Evolutionary conservation across 352 stramenopile genomes (phyloP).

Genomic region (Pythium guiyangense): DNA sequence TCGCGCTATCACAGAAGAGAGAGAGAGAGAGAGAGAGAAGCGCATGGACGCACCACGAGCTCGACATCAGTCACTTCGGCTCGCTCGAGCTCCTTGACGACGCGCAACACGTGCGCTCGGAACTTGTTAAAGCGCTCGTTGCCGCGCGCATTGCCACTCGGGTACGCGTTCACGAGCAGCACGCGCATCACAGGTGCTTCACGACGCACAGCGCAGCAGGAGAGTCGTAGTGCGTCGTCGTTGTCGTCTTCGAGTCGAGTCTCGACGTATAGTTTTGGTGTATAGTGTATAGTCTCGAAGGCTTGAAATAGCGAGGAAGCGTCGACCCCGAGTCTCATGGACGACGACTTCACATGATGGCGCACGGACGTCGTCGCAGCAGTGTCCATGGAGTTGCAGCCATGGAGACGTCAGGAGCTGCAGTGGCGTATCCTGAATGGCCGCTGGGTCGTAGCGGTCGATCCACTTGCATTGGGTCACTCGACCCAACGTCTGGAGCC

Average conservation of each 20-base stretch:
- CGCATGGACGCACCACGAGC: constrained; percentile 36
- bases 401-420: not conserved
- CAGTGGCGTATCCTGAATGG: constrained; percentile 54
- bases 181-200: constrained; percentile 38
- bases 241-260: too few species aligned
- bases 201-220: too few species aligned
- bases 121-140: constrained; percentile 46
- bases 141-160: constrained; percentile 30
- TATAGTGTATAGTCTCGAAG: too few species aligned
- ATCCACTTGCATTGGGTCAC: constrained; percentile 23
- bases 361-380: too few species aligned
- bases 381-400: too few species aligned
- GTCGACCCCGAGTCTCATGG: too few species aligned
- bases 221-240: too few species aligned
- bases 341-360: too few species aligned
- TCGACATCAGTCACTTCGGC: constrained; percentile 58
- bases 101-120: constrained; percentile 34
- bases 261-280: too few species aligned
- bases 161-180: constrained; percentile 72
- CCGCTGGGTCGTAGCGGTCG: constrained; percentile 44
- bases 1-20: too few species aligned
- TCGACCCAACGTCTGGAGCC: constrained; percentile 8
- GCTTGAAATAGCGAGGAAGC: too few species aligned
- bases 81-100: constrained; percentile 55
- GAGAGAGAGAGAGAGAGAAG: not conserved